These are phyloP conservation scores for Trametes versicolor DNA, from an alignment of 1,284 basidiomycete genomes.

Conservation along the genomic window DNA sequence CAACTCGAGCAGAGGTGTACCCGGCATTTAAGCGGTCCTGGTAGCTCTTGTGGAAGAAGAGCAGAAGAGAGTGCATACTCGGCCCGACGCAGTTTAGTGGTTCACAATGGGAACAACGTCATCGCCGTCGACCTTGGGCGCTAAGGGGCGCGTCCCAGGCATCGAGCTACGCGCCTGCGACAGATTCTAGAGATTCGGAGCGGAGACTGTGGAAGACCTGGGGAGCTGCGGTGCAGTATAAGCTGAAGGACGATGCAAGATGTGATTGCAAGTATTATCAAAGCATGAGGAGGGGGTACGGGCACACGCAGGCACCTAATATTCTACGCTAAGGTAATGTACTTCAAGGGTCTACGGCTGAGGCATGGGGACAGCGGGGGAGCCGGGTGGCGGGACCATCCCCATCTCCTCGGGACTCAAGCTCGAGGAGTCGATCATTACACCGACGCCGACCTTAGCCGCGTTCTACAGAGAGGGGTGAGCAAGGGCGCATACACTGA, in stretches of 20 bases:
- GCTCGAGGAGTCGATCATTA: constrained; percentile 91
- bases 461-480: constrained; percentile 70
- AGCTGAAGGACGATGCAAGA: constrained; percentile 19
- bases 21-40: constrained; percentile 24
- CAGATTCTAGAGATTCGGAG: no score
- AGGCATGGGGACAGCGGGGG: constrained; percentile 30
- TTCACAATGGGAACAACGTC: constrained; percentile 10
- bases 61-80: not conserved
- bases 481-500: constrained; percentile 6
- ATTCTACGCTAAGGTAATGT: constrained; percentile 34
- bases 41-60: not conserved
- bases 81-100: not conserved
- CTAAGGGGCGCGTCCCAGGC: not conserved
- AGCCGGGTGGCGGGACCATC: constrained; percentile 48
- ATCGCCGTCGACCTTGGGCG: constrained; percentile 12
- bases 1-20: constrained; percentile 52
- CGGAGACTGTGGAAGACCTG: not conserved
- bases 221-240: not conserved
- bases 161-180: constrained; percentile 11
- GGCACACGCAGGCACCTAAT: constrained; percentile 32
- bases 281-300: constrained; percentile 34
- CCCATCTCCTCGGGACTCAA: constrained; percentile 86
- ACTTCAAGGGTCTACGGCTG: constrained; percentile 34
- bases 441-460: constrained; percentile 94
- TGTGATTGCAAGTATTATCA: constrained; percentile 34